Base-by-base conservation (phyloP, 75 land plant species). In the Selaginella tamariscina region DNA sequence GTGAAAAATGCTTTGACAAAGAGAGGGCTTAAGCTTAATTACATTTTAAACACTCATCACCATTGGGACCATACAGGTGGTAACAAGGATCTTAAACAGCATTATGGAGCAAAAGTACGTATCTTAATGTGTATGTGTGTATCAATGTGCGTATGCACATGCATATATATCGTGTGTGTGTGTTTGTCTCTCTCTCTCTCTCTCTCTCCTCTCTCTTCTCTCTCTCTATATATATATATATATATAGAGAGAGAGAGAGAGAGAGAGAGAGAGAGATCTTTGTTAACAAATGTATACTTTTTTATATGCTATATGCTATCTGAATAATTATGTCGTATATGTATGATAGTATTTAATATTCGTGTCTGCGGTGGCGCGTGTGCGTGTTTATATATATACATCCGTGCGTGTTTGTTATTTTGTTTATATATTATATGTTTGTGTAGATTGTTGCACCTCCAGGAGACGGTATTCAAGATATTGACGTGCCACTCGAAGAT, bases 1-100 rank as follows among this genome's bases (percentile, higher is more conserved):
- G 70, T 93, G 39, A 79, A 86, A 56, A 70, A 86, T 72, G 88
- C 81, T 21, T 69, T 93, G 24, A 78, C 62, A 32, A 32, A 70
- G 70, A 86, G 76, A 73, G 80, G 81, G 49, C 73, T 82, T 31
- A 80, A 85, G 27, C 64, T 89, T 64, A 83, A 64, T 22, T 89
- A 86, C 33, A 89, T 93, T 24, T 70, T 93, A 22, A 93, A 93
- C 67, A 93, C 98, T 30, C 98, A 93, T 77, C 98, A 93, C 68
- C 98, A 93, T 74, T 79, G 82, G 78, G 98, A 93, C 80, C 98
- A 93, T 65, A 93, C 98, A 74, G 91, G 95, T 65, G 98, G 98
- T 23, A 93, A 93, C 68, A 28, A 73, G 59, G 95, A 93, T 27
- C 62, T 93, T 54, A 93, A 93, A 76, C 80, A 70, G 71, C 79